A percentile compares a stretch with the other conserved stretches of the same genome.
These are phyloP conservation scores for Periconia macrospinosa DNA, from an alignment of 2,329 filamentous ascomycete genomes.

Conservation along the genomic window DNA sequence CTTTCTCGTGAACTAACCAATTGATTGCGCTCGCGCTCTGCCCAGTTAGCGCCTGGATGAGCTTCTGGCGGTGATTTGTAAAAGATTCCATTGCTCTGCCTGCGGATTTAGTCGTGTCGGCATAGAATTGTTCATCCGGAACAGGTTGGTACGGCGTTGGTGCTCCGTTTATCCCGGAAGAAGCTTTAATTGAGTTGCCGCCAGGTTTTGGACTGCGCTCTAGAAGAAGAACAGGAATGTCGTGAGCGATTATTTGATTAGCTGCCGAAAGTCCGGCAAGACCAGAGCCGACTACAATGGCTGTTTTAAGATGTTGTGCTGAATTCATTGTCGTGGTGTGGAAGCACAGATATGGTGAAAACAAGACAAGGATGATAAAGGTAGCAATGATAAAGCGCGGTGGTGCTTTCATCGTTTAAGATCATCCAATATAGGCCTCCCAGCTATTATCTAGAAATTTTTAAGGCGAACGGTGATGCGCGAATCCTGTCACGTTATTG, in stretches of 20 bases:
- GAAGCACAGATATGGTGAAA: too few species aligned
- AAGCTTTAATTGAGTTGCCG: conserved; percentile 69
- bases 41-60: conserved; percentile 56
- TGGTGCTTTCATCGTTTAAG: too few species aligned
- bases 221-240: conserved; percentile 59
- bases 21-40: conserved; percentile 48
- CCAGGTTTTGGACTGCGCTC: conserved; percentile 63
- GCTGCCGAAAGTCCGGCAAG: conserved; percentile 65
- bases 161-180: conserved; percentile 67
- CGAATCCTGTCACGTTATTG: too few species aligned
- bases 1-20: conserved; percentile 61
- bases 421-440: too few species aligned
- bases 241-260: conserved; percentile 56
- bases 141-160: conserved; percentile 59
- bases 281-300: conserved; percentile 65
- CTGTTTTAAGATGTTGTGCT: too few species aligned
- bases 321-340: too few species aligned
- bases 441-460: too few species aligned
- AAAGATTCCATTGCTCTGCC: conserved; percentile 45
- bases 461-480: too few species aligned
- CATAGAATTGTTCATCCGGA: conserved; percentile 51
- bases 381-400: too few species aligned
- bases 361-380: too few species aligned
- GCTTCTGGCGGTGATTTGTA: conserved; percentile 39
- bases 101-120: conserved; percentile 61